Conservation (phyloP, 768 basidiomycete genomes). For the Macrolepiota fuliginosa region DNA sequence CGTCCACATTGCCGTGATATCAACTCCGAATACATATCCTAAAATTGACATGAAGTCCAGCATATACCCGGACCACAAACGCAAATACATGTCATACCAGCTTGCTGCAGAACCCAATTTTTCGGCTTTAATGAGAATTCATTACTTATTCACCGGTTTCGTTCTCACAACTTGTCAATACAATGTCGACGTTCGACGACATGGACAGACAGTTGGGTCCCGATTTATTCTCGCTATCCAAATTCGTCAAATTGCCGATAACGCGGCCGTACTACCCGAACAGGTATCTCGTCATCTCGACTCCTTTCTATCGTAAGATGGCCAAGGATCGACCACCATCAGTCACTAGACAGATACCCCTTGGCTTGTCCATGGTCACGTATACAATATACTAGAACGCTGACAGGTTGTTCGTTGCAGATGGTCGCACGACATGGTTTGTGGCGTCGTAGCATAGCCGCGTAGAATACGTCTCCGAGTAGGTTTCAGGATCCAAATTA, state of each 20-base stretch:
- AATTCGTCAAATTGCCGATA: slow-evolving; percentile 8
- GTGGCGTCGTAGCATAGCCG: too few relatives aligned
- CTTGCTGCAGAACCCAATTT: not conserved
- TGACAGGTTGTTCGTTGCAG: not conserved
- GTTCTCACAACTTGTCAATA: not conserved
- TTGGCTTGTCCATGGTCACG: not conserved
- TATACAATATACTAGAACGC: not conserved
- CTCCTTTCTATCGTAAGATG: not conserved
- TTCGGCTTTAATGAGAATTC: not conserved
- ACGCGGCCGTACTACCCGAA: not conserved
- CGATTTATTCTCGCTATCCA: not conserved
- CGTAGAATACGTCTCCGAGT: too few relatives aligned
- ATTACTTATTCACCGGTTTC: not conserved
- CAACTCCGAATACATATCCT: too few relatives aligned
- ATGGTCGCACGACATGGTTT: not conserved
- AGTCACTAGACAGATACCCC: not conserved
- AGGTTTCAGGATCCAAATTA: too few relatives aligned
- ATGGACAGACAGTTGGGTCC: not conserved
- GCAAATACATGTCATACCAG: too few relatives aligned
- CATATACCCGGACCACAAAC: too few relatives aligned
- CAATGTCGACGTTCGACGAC: not conserved
- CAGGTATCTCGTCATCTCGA: slow-evolving; percentile 2
- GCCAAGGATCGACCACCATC: not conserved
- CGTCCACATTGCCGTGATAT: not conserved
- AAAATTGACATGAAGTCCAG: too few relatives aligned